A percentile compares a stretch with the other conserved stretches of the same genome.
phyloP scores from a whole-genome alignment of 352 stramenopile species.

The Pythium folliculosum region DNA sequence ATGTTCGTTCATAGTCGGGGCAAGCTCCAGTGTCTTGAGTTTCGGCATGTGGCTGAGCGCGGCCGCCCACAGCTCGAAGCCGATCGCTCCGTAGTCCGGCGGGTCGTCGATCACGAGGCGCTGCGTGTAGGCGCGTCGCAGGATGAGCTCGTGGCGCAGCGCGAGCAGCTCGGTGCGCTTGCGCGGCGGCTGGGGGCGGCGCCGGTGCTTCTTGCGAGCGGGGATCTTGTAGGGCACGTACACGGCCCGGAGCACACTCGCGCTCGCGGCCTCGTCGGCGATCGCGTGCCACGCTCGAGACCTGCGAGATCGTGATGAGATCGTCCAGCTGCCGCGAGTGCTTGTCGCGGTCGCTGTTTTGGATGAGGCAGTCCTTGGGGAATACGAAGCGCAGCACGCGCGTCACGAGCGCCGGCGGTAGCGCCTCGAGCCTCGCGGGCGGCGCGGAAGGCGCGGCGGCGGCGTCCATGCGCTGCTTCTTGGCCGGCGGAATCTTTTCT shows the following conservation, averaged over 20 bases:
- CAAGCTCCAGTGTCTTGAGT: background rate
- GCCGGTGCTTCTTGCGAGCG: background rate
- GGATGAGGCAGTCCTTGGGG: background rate
- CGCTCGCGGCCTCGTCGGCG: background rate
- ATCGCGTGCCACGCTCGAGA: conserved; percentile 3
- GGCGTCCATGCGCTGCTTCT: background rate
- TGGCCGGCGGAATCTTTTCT: background rate
- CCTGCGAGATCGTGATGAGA: background rate
- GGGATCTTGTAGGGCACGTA: background rate
- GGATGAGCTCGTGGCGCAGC: conserved; percentile 1
- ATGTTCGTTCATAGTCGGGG: background rate
- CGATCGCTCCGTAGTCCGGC: background rate
- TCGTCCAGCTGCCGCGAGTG: too few species aligned
- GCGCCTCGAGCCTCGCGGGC: background rate
- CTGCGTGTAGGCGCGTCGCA: conserved; percentile 1
- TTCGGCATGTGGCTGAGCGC: background rate
- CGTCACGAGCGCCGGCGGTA: background rate
- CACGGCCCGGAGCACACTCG: background rate
- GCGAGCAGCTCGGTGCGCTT: background rate
- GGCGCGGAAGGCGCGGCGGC: background rate
- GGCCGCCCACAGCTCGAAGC: background rate
- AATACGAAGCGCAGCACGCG: background rate
- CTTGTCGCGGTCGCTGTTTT: background rate
- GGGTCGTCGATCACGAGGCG: background rate
- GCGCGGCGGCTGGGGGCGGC: background rate